phyloP scores from a whole-genome alignment of 2,329 filamentous ascomycete genomes.

The Emergomyces pasteurianus region DNA sequence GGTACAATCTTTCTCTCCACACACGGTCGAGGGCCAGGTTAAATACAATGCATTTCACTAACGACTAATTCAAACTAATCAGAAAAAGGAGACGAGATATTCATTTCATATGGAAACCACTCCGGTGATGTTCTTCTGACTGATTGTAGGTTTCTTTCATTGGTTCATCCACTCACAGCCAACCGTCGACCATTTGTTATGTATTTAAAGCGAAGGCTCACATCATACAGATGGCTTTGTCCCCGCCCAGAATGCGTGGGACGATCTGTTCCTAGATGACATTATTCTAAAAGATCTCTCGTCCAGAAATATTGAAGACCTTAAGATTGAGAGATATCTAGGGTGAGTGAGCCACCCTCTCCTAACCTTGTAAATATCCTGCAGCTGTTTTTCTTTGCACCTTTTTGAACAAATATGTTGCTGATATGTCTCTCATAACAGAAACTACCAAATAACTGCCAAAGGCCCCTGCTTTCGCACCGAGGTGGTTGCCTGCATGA shows the following conservation, averaged over 20 bases:
- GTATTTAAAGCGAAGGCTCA: not conserved
- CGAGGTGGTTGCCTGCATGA: conserved; percentile 30
- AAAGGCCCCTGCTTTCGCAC: conserved; percentile 32
- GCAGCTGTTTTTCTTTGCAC: no score
- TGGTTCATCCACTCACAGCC: not conserved
- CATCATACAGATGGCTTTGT: conserved; percentile 29
- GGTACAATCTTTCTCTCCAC: conserved; percentile 10
- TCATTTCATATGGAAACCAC: conserved; percentile 33
- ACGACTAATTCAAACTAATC: not conserved
- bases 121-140: conserved; percentile 32
- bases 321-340: conserved; percentile 27
- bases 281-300: conserved; percentile 26
- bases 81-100: conserved; percentile 32
- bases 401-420: conserved; percentile 1
- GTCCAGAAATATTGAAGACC: conserved; percentile 20
- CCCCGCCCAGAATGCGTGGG: conserved; percentile 28
- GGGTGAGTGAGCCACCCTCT: conserved; percentile 19
- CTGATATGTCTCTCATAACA: conserved; percentile 3
- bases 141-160: conserved; percentile 29
- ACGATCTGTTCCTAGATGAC: conserved; percentile 31
- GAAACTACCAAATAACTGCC: conserved; percentile 29
- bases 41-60: not conserved
- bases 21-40: not conserved
- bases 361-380: not conserved
- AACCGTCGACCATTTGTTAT: not conserved